Evolutionary conservation across 108 stramenopile species (phyloP).

Genomic region (Schizochytrium sp.): DNA sequence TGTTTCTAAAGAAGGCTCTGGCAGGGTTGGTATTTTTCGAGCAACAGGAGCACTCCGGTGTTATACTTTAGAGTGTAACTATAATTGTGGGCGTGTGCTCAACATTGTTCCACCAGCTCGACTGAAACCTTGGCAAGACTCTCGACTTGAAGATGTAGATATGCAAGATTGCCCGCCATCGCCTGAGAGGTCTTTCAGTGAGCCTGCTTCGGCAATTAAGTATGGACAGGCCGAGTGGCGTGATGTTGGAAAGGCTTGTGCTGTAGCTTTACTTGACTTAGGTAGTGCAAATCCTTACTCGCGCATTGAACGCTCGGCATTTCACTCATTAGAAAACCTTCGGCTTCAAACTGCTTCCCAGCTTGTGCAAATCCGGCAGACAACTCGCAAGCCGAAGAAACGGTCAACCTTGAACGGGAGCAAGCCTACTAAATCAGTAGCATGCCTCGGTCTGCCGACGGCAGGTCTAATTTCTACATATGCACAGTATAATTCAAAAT

Average conservation of each 20-base stretch:
- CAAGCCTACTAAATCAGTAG: too few relatives aligned
- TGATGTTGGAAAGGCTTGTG: slow-evolving; percentile 69
- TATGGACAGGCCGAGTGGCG: slow-evolving; percentile 66
- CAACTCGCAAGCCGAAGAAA: not conserved
- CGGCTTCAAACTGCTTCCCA: not conserved
- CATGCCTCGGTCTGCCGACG: too few relatives aligned
- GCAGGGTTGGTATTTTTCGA: slow-evolving; percentile 73
- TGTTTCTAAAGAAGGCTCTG: slow-evolving; percentile 74
- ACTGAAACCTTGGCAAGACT: not conserved
- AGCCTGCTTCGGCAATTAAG: not conserved
- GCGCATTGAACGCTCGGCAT: not conserved
- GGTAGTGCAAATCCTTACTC: slow-evolving; percentile 44
- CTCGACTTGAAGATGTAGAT: not conserved
- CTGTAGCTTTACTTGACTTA: slow-evolving; percentile 67
- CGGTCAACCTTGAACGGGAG: too few relatives aligned
- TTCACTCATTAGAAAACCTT: not conserved
- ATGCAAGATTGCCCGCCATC: not conserved
- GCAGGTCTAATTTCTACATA: too few relatives aligned
- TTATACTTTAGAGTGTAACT: slow-evolving; percentile 84
- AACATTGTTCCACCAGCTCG: slow-evolving; percentile 61
- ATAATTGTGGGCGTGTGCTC: slow-evolving; percentile 68
- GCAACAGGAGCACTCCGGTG: slow-evolving; percentile 68
- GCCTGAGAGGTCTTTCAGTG: not conserved
- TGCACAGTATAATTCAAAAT: too few relatives aligned
- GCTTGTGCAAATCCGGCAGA: not conserved